A percentile compares a stretch with the other conserved stretches of the same genome.
Conservation (phyloP, 306 rosid species). For the Corylus americana region DNA sequence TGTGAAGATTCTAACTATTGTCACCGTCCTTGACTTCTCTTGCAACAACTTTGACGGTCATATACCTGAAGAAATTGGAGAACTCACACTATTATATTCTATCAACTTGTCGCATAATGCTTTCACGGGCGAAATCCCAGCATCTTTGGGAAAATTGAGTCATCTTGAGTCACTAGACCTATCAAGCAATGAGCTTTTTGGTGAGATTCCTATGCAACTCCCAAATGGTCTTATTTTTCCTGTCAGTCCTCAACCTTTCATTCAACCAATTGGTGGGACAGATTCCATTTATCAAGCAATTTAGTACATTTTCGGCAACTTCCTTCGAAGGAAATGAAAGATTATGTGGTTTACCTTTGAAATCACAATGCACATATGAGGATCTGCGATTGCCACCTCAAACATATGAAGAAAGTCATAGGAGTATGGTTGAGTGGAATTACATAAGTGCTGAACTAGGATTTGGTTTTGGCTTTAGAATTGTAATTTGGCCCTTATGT, state of each 20-base stretch:
- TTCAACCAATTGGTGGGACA: conserved; percentile 29
- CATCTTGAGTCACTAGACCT: conserved; percentile 43
- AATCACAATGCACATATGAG: not conserved
- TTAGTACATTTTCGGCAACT: too few species aligned
- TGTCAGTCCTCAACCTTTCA: conserved; percentile 33
- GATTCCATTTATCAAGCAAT: conserved; percentile 31
- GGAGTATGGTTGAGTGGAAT: conserved; percentile 32
- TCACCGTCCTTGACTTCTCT: conserved; percentile 12
- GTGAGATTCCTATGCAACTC: conserved; percentile 25
- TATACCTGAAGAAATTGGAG: conserved; percentile 22
- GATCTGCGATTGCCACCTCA: not conserved
- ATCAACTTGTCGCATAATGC: conserved; percentile 34
- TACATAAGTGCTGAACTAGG: conserved; percentile 36
- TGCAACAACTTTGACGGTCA: conserved; percentile 26
- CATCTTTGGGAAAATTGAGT: conserved; percentile 24
- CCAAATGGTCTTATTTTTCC: conserved; percentile 12
- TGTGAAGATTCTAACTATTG: not conserved
- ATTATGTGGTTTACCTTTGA: conserved; percentile 37
- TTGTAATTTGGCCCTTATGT: not conserved
- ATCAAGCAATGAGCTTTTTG: conserved; percentile 22
- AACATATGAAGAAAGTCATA: not conserved
- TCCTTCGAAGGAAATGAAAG: conserved; percentile 22
- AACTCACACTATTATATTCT: not conserved
- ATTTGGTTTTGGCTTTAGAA: conserved; percentile 30
- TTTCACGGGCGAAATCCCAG: conserved; percentile 29